These are phyloP conservation scores for Porpolomopsis calyptriformis DNA, from an alignment of 768 basidiomycete species.

Conservation along the genomic window DNA sequence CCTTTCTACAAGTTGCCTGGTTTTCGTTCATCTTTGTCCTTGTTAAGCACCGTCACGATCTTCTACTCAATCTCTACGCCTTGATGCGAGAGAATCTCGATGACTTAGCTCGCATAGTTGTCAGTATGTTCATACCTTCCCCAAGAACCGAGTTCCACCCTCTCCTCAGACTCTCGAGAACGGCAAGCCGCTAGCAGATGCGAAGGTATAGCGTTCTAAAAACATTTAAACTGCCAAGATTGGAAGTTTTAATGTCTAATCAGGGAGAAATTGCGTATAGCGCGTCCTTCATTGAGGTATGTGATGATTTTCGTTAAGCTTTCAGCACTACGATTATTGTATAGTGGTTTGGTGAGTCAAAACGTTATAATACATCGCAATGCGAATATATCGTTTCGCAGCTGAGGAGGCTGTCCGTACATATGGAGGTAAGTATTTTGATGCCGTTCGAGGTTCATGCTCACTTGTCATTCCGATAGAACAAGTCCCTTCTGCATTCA, in stretches of 20 bases:
- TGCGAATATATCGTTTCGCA: constrained; percentile 26
- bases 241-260: constrained; percentile 3
- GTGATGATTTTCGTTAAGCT: constrained; percentile 13
- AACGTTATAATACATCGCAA: neutral
- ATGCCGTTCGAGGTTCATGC: neutral
- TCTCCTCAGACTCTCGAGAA: constrained; percentile 77
- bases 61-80: constrained; percentile 66
- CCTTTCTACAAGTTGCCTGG: neutral
- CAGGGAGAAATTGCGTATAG: constrained; percentile 80
- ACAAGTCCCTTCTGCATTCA: constrained; percentile 67
- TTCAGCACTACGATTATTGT: neutral
- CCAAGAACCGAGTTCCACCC: constrained; percentile 6
- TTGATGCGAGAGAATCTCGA: constrained; percentile 79
- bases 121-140: constrained; percentile 25
- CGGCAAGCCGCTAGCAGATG: constrained; percentile 82
- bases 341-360: constrained; percentile 70
- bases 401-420: constrained; percentile 88
- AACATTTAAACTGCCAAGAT: neutral
- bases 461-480: constrained; percentile 32
- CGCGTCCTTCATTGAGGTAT: constrained; percentile 73
- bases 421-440: constrained; percentile 58
- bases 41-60: constrained; percentile 65
- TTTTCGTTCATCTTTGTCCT: neutral
- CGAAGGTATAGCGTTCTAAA: constrained; percentile 39
- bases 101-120: constrained; percentile 80